phyloP scores from a whole-genome alignment of 306 rosid genomes.

The Glycine tomentella region DNA sequence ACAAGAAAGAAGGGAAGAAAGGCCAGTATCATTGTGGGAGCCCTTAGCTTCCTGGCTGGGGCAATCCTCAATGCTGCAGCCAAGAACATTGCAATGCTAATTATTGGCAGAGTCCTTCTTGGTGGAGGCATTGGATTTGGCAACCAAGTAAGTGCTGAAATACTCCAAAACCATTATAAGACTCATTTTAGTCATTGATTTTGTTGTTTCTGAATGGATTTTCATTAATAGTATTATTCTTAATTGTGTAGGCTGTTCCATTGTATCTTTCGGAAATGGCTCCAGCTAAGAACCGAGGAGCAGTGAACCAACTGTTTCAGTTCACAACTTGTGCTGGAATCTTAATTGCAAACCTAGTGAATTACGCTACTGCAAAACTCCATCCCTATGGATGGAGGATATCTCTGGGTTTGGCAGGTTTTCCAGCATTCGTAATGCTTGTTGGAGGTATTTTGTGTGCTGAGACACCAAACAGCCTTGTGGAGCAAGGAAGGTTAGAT shows the following conservation, averaged over 20 bases:
- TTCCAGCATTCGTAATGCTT: slow-evolving; percentile 87
- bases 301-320: slow-evolving; percentile 94
- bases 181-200: too few species aligned
- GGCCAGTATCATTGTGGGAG: slow-evolving; percentile 89
- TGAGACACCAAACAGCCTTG: slow-evolving; percentile 97
- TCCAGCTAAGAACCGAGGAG: slow-evolving; percentile 86
- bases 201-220: too few species aligned
- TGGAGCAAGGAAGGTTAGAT: slow-evolving; percentile 78
- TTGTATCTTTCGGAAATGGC: slow-evolving; percentile 97
- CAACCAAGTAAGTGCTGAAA: slow-evolving; percentile 71
- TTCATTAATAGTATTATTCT: too few species aligned
- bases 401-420: slow-evolving; percentile 87
- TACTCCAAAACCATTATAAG: too few species aligned
- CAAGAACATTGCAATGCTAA: slow-evolving; percentile 73
- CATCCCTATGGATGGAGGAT: slow-evolving; percentile 96
- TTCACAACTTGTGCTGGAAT: slow-evolving; percentile 88
- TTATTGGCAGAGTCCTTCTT: slow-evolving; percentile 79
- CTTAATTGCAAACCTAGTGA: slow-evolving; percentile 73
- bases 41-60: slow-evolving; percentile 79
- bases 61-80: slow-evolving; percentile 87
- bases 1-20: slow-evolving; percentile 83
- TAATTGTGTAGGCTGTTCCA: slow-evolving; percentile 80
- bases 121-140: slow-evolving; percentile 95
- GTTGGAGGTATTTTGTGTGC: slow-evolving; percentile 88
- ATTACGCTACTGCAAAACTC: slow-evolving; percentile 72